These are phyloP conservation scores for Mycena venus DNA, from an alignment of 768 basidiomycete species.

Conservation along the genomic window DNA sequence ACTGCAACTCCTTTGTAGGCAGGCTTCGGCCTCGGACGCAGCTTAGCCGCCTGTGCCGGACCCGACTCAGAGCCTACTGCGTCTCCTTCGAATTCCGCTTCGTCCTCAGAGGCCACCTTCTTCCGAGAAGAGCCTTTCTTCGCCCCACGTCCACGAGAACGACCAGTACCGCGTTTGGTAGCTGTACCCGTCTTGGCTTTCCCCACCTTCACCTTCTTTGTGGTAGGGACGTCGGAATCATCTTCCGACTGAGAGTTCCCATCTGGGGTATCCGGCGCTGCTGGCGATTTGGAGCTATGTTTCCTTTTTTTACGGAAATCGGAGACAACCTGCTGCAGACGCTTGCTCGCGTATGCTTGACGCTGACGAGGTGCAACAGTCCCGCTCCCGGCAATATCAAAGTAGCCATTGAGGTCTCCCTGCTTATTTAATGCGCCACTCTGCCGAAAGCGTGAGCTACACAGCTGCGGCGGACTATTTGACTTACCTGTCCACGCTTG, in stretches of 20 bases:
- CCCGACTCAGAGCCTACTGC: slow-evolving; percentile 41
- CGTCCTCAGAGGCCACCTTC: slow-evolving; percentile 33
- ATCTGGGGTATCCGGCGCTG: slow-evolving; percentile 26
- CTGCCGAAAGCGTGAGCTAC: slow-evolving; percentile 47
- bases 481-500: slow-evolving; percentile 77
- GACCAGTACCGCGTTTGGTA: slow-evolving; percentile 5
- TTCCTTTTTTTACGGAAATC: slow-evolving; percentile 78
- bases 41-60: slow-evolving; percentile 42
- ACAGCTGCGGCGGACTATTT: neutral
- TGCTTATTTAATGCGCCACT: slow-evolving; percentile 80
- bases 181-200: slow-evolving; percentile 8
- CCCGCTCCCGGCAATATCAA: slow-evolving; percentile 79
- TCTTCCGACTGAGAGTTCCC: slow-evolving; percentile 40
- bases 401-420: slow-evolving; percentile 79
- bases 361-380: slow-evolving; percentile 83
- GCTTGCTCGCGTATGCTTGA: slow-evolving; percentile 87
- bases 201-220: slow-evolving; percentile 19
- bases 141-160: slow-evolving; percentile 19
- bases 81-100: slow-evolving; percentile 43
- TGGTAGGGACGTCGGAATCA: slow-evolving; percentile 33
- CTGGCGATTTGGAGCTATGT: slow-evolving; percentile 40
- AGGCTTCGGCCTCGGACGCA: slow-evolving; percentile 59
- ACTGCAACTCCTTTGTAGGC: neutral
- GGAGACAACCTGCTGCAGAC: slow-evolving; percentile 88
- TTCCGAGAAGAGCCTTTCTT: slow-evolving; percentile 34